Conservation (phyloP, 768 basidiomycete genomes). For the Russula olivacea region DNA sequence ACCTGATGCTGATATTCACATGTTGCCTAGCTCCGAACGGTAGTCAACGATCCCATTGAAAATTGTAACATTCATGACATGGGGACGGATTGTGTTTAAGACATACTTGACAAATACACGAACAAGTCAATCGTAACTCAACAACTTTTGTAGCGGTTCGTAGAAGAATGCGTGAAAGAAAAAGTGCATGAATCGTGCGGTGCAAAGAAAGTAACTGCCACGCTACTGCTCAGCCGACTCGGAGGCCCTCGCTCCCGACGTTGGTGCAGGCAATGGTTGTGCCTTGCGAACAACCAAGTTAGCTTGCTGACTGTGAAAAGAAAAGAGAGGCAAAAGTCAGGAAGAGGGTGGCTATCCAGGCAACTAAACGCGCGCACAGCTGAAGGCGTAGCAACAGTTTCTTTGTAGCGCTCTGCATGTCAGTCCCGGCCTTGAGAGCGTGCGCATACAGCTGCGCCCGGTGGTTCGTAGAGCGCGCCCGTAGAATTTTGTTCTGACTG, state of each 20-base stretch:
- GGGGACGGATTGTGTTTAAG: conserved; percentile 11
- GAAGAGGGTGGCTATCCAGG: background rate
- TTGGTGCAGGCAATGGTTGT: conserved; percentile 37
- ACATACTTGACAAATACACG: conserved; percentile 1
- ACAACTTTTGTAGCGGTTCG: conserved; percentile 6
- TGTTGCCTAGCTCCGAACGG: background rate
- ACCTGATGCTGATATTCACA: background rate
- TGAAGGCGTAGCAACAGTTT: conserved; percentile 79
- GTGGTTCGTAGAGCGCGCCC: conserved; percentile 73
- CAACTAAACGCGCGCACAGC: conserved; percentile 54
- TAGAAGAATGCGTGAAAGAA: background rate
- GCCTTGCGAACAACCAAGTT: conserved; percentile 62
- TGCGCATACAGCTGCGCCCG: conserved; percentile 70
- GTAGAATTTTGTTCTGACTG: conserved; percentile 85
- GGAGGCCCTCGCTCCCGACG: background rate
- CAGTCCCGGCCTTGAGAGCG: conserved; percentile 65
- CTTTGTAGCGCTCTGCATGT: conserved; percentile 66
- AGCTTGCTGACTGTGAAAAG: conserved; percentile 60
- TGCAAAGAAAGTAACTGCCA: background rate
- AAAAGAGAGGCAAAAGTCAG: background rate
- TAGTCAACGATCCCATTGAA: background rate
- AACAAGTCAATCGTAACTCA: conserved; percentile 10
- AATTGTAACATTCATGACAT: conserved; percentile 10
- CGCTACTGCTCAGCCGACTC: conserved; percentile 17
- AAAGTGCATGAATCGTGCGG: background rate